Base-by-base conservation (phyloP, 1,139 yeast genomes). In the Debaryomycetaceae sp. region DNA sequence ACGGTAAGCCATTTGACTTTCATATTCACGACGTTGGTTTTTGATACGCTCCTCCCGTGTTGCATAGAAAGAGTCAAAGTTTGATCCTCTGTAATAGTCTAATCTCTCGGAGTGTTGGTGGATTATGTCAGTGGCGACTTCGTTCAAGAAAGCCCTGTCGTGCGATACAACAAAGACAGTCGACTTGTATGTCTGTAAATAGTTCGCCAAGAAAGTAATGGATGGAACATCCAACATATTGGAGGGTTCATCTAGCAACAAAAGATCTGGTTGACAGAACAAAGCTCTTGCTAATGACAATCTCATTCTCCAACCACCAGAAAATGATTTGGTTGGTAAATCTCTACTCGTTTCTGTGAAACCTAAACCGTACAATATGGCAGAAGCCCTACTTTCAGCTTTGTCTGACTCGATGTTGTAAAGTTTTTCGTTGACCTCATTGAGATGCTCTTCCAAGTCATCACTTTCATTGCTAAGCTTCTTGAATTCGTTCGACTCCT, bases 231-330 rank as follows among this genome's bases (percentile, higher is more conserved):
- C 99, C 96, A 93, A 87, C 97, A 91, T 93, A 84, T 93, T 93
- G 54, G 99, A 91, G 59, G 99, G 99, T 78, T 93, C 99, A 80
- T 93, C 99, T 53, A 93, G 77, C 60, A 93, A 73, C 55, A 93
- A 75, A 54, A 93, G 76, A 65, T 95, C 99, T 0, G 99, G 99
- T 63, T 88, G 87, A 77, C 97, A 93, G 76, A 93, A 93, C 63
- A 93, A 78, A 0, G 99, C 99, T 70, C 99, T 82, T 3, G 99
- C 99, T 51, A 93, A 78, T n/a, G 98, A 88, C 54, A 93, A 78
- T 75, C 99, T 86, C 99, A 93, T 93, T 80, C 99, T 85, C 99
- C 99, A 93, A 83, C 99, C 99, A 80, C 99, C 99, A 44, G 97
- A 90, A 65, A 93, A 93, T 33, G 93, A 80, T 56, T 89, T 91